phyloP scores from a whole-genome alignment of 2,329 filamentous ascomycete species.

The Aspergillus luchuensis region DNA sequence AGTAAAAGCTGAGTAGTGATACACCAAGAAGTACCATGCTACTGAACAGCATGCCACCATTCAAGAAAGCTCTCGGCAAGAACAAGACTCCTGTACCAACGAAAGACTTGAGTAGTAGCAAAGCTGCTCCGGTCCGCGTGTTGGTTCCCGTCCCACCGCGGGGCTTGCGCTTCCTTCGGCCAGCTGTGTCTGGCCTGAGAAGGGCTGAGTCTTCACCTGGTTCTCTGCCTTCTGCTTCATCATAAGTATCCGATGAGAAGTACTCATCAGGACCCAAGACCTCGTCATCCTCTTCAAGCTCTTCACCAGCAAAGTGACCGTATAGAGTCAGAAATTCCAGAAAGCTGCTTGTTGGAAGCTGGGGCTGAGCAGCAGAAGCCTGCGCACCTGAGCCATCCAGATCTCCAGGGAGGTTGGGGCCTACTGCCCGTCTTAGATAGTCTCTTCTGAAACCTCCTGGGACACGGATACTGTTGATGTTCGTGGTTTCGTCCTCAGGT shows the following conservation, averaged over 20 bases:
- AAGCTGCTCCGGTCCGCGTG: slow-evolving; percentile 73
- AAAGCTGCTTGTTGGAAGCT: slow-evolving; percentile 86
- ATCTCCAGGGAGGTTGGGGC: slow-evolving; percentile 41
- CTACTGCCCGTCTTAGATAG: slow-evolving; percentile 76
- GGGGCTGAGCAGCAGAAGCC: slow-evolving; percentile 43
- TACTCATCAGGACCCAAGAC: slow-evolving; percentile 84
- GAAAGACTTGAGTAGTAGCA: slow-evolving; percentile 93
- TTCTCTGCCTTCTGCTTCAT: slow-evolving; percentile 64
- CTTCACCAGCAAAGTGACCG: slow-evolving; percentile 95
- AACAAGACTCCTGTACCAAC: slow-evolving; percentile 96
- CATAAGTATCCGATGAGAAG: slow-evolving; percentile 76
- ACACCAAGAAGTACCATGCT: slow-evolving; percentile 86
- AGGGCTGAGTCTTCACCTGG: slow-evolving; percentile 87
- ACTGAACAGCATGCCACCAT: slow-evolving; percentile 96
- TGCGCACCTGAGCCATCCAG: slow-evolving; percentile 40
- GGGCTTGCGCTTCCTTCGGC: slow-evolving; percentile 71
- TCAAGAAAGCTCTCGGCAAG: slow-evolving; percentile 87
- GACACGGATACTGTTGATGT: slow-evolving; percentile 88
- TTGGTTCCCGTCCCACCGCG: slow-evolving; percentile 75
- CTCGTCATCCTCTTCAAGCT: slow-evolving; percentile 95
- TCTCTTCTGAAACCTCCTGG: slow-evolving; percentile 93
- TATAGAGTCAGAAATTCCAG: slow-evolving; percentile 94
- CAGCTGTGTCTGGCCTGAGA: slow-evolving; percentile 68
- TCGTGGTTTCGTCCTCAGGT: slow-evolving; percentile 75
- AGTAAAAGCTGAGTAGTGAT: slow-evolving; percentile 89